Evolutionary conservation across 2,329 filamentous ascomycete species (phyloP).

Genomic region (Curvularia sp.): DNA sequence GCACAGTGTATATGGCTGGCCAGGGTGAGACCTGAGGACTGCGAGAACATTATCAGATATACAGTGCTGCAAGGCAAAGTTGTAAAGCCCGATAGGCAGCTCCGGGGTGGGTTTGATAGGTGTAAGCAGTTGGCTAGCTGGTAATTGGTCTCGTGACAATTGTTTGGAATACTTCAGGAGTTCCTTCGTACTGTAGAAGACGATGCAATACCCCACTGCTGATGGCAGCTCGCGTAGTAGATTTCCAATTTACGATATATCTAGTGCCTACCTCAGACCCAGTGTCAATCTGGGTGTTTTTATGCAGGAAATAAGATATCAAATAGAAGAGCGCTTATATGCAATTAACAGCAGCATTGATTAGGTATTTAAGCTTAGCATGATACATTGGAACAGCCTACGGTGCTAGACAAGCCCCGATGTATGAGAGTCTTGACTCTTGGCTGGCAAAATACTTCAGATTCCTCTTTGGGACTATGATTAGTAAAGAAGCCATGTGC

Average conservation of each 20-base stretch:
- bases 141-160: constrained; percentile 57
- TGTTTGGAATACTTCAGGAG: neutral
- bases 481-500: neutral
- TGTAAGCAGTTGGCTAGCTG: constrained; percentile 83
- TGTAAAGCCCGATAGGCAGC: constrained; percentile 83
- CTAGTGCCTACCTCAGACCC: neutral
- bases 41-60: constrained; percentile 88
- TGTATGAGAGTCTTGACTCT: neutral
- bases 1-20: constrained; percentile 94
- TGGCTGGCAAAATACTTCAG: neutral
- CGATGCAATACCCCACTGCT: neutral
- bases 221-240: neutral
- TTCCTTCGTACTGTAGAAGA: neutral
- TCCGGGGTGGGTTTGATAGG: constrained; percentile 90
- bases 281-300: neutral
- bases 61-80: constrained; percentile 94
- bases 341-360: neutral
- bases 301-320: neutral
- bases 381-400: neutral
- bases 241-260: neutral
- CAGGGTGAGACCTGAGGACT: constrained; percentile 83
- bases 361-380: neutral
- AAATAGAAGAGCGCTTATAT: neutral
- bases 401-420: neutral
- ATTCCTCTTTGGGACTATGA: neutral